Base-by-base conservation (phyloP, 75 land plant species). In the Picea glauca region DNA sequence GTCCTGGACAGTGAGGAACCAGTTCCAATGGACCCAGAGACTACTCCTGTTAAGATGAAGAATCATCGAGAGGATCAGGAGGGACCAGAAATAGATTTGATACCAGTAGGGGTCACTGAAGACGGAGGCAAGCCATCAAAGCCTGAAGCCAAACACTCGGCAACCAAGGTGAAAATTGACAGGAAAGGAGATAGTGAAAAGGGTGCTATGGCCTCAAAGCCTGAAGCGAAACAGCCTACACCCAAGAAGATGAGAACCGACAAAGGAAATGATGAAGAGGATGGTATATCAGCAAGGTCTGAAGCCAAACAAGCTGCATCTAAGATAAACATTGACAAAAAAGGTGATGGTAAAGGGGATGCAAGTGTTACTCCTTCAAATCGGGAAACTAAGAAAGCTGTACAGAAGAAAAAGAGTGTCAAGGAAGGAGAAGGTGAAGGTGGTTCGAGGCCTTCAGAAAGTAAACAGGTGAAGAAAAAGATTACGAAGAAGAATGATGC, bases 361-460 rank as follows among this genome's bases (percentile, higher is more conserved):
- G 70, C 20, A 32, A 66, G 5, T 33, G 56, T 50, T 9, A 9
- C 56, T 50, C 23, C 74, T 38, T 18, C 40, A 23, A 43, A 70
- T 43, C 40, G n/a, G 6, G 74, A 43, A 70, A 43, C 50, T 40
- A 40, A 38, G 5, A n/a, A 70, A 70, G 12, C 12, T 1, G 43
- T 35, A 12, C 23, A 70, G 74, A 43, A 70, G 74, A 70, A 70
- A 43, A 70, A 43, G 54, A 70, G 26, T n/a, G 23, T 70, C 43
- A 43, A 70, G 54, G 43, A 43, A 40, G 50, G 50, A 43, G 43
- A 66, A 32, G 70, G 40, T 4, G 14, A 3, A 20, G 56, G 50
- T 15, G 74, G n/a, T 70, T 43, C 9, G n/a, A 43, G 56, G 50
- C 50, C 54, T 70, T 43, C 35, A 35, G 73, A 70, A 40, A 20